Evolutionary conservation across 179 eudicot genomes (phyloP).

Genomic region (Spinacia oleracea): DNA sequence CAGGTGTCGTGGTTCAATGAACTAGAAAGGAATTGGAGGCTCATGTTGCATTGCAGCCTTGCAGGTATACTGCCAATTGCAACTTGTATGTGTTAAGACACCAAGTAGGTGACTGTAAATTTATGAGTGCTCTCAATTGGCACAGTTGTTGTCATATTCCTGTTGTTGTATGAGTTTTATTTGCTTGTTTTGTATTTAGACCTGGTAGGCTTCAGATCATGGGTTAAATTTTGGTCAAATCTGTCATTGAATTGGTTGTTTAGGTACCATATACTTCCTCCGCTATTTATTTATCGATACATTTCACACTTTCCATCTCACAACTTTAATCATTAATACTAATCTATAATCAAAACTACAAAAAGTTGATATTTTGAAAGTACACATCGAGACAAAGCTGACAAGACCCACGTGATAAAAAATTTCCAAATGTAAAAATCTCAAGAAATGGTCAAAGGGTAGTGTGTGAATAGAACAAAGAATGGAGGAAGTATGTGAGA

Average conservation of each 20-base stretch:
- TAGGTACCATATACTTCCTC: no score
- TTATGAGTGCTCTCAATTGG: neutral
- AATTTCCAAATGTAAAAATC: no score
- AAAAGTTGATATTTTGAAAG: no score
- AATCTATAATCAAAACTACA: no score
- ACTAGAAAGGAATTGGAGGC: conserved; percentile 37
- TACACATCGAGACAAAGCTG: no score
- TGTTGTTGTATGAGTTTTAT: neutral
- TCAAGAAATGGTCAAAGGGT: no score
- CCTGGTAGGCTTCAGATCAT: neutral
- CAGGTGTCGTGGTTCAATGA: conserved; percentile 98
- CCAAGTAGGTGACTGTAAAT: neutral
- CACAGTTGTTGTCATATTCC: neutral
- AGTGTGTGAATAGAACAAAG: no score
- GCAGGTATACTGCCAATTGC: conserved; percentile 22
- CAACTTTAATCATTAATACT: no score
- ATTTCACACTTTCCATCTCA: no score
- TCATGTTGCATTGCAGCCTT: conserved; percentile 18
- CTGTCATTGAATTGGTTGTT: neutral
- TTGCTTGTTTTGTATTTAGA: neutral
- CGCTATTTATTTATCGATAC: no score
- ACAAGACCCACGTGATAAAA: no score
- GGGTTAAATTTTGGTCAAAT: neutral
- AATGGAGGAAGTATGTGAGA: no score
- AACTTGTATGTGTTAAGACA: conserved; percentile 12